Base-by-base conservation (phyloP, 140 eudicot genomes). In the Stevia rebaudiana region DNA sequence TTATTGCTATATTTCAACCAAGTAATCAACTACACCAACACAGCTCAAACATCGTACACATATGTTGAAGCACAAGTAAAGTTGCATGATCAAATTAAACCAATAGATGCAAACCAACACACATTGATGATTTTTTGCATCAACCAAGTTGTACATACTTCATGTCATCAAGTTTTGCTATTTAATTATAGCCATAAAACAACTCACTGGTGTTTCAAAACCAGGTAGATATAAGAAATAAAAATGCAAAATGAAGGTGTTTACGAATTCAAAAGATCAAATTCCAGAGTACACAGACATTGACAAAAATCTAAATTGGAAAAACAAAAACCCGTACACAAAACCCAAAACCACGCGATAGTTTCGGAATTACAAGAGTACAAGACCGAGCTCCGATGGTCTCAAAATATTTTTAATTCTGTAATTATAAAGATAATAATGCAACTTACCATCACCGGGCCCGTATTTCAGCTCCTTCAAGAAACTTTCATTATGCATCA, bases 371-470 rank as follows among this genome's bases (percentile, higher is more conserved):
- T 76, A 83, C 81, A 80, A 72, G 28, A 83, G 83, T 41, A 80
- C 86, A 67, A 83, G 90, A 51, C 90, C 90, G 19, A 83, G 81
- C 49, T 83, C 86, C 1, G 86, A 83, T 30, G 86, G 74, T 56
- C 77, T 77, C 41, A 83, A 40, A 54, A 78, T 70, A 39, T 83
- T 68, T 17, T 78, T 76, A 31, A 80, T 12, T 48, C 89, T 81
- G 58, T 83, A 83, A 52, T 83, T 83, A 57, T 80, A 83, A 16
- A 83, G 81, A 65, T 83, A 83, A 40, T 80, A 83, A 24, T 83
- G 89, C 69, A 83, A 80, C 75, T 83, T 80, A 42, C 90, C 90
- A 59, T 74, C 83, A 55, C 90, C 90, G 12, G 79, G 81, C 48
- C 90, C 86, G 59, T 61, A 83, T 58, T 83, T 83, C 77, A 83